A percentile compares a stretch with the other conserved stretches of the same genome.
Conservation (phyloP, 1,284 basidiomycete species). For the Agaricales sp. region DNA sequence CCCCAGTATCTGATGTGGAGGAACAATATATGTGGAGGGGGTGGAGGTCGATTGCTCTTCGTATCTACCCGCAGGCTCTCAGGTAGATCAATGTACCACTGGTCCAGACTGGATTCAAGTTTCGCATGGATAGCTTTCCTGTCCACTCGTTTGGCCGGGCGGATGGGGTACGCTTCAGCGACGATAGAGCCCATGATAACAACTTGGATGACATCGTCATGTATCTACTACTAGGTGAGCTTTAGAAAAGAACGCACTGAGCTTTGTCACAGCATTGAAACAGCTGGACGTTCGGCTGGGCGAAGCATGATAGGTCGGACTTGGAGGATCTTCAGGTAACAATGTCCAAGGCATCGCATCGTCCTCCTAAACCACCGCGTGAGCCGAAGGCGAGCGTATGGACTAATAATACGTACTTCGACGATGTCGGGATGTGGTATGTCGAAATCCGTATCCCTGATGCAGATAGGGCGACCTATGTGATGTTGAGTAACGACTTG, state of each 20-base stretch:
- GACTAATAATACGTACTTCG: slow-evolving; percentile 25
- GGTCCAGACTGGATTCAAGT: slow-evolving; percentile 62
- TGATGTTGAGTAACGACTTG: slow-evolving; percentile 4
- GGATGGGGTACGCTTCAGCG: slow-evolving; percentile 66
- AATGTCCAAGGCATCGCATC: slow-evolving; percentile 50
- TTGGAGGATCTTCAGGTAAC: slow-evolving; percentile 26
- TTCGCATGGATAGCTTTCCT: slow-evolving; percentile 38
- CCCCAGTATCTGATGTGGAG: slow-evolving; percentile 76
- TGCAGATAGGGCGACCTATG: slow-evolving; percentile 55
- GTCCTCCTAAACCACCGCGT: slow-evolving; percentile 33
- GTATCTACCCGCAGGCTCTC: slow-evolving; percentile 53
- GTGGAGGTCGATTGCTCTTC: slow-evolving; percentile 35
- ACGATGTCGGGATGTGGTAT: slow-evolving; percentile 53
- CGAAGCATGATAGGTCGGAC: slow-evolving; percentile 31
- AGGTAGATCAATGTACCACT: slow-evolving; percentile 68
- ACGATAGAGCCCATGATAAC: slow-evolving; percentile 59
- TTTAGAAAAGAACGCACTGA: slow-evolving; percentile 49
- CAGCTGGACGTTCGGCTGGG: slow-evolving; percentile 40
- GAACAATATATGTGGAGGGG: slow-evolving; percentile 57
- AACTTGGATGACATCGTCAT: slow-evolving; percentile 36
- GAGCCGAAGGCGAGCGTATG: neutral
- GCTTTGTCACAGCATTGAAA: slow-evolving; percentile 48
- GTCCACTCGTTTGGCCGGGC: slow-evolving; percentile 31
- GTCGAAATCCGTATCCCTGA: slow-evolving; percentile 69
- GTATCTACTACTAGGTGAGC: too few species aligned